Conservation (phyloP, 768 basidiomycete genomes). For the Hypholoma fasciculare region DNA sequence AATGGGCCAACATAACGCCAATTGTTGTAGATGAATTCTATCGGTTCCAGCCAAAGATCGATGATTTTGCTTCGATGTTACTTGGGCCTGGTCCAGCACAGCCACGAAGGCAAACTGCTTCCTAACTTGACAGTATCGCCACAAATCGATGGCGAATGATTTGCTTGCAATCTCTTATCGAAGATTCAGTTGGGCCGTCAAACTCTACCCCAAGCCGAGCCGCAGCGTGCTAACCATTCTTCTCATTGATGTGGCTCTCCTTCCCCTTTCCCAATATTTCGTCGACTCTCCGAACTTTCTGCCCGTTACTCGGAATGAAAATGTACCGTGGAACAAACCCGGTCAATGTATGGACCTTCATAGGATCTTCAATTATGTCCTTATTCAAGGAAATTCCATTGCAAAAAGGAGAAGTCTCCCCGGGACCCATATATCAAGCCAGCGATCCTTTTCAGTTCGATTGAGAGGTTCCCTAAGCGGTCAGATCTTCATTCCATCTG, state of each 20-base stretch:
- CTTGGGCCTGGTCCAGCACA: neutral
- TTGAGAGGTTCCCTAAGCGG: slow-evolving; percentile 12
- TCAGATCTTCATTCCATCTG: slow-evolving; percentile 19
- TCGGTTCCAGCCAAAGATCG: neutral
- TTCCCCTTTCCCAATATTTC: slow-evolving; percentile 3
- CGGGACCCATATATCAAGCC: slow-evolving; percentile 1
- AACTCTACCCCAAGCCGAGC: neutral
- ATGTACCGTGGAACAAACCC: slow-evolving; percentile 10
- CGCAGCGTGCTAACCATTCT: slow-evolving; percentile 5
- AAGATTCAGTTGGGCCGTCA: neutral
- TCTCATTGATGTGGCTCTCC: neutral
- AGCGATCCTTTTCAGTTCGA: slow-evolving; percentile 6
- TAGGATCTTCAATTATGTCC: neutral
- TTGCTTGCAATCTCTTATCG: slow-evolving; percentile 10
- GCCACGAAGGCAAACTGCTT: neutral
- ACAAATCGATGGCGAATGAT: slow-evolving; percentile 9
- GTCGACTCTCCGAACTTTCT: slow-evolving; percentile 9
- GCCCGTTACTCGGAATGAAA: slow-evolving; percentile 10
- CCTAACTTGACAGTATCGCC: neutral
- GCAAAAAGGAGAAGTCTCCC: slow-evolving; percentile 4
- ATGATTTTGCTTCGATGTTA: neutral
- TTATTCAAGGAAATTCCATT: slow-evolving; percentile 6
- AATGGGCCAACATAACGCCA: neutral
- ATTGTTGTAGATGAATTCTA: too few relatives aligned
- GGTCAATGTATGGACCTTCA: neutral